phyloP scores from a whole-genome alignment of 2,329 filamentous ascomycete species.

The Nemania serpens region DNA sequence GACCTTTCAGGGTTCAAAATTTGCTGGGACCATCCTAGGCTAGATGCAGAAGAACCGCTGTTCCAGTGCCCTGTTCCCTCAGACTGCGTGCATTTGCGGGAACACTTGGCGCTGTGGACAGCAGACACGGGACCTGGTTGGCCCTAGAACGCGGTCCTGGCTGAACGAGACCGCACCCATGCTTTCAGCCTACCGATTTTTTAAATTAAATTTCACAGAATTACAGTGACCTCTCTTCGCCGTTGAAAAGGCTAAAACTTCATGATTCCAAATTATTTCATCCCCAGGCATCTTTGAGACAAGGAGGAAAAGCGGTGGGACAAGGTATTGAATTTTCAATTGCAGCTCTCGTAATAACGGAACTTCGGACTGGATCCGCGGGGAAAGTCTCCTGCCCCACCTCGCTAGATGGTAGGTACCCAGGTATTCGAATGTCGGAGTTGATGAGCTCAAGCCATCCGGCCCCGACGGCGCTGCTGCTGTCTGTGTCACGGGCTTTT shows the following conservation, averaged over 20 bases:
- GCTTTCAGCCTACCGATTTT: neutral
- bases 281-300: neutral
- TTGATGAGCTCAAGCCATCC: neutral
- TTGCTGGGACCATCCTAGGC: conserved; percentile 11
- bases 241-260: neutral
- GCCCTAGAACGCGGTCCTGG: no score
- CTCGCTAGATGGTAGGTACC: conserved; percentile 5
- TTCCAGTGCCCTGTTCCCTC: conserved; percentile 1
- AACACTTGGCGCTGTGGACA: conserved; percentile 8
- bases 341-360: conserved; percentile 11
- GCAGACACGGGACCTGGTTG: neutral
- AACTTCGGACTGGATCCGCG: conserved; percentile 15
- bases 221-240: neutral
- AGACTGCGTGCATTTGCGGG: neutral
- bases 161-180: neutral
- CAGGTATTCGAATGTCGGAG: neutral
- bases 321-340: conserved; percentile 1
- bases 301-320: neutral
- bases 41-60: neutral
- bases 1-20: neutral
- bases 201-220: no score
- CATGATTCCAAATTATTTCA: conserved; percentile 12
- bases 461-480: neutral
- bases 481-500: neutral
- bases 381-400: conserved; percentile 8